Conservation (phyloP, 768 basidiomycete genomes). For the Serendipita indica region DNA sequence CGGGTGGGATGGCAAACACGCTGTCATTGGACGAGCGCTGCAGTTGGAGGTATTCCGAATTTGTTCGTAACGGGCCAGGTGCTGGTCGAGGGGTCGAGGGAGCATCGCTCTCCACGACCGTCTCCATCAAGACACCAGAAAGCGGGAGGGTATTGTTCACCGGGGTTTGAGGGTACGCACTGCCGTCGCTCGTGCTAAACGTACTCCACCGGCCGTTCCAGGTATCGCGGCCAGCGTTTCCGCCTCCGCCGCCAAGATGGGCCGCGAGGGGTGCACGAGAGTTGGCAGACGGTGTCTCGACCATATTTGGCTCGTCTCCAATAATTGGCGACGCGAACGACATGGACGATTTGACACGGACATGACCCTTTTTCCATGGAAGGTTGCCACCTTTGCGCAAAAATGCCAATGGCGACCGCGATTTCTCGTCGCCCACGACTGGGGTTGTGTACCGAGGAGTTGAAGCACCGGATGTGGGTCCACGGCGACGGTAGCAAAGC, state of each 20-base stretch:
- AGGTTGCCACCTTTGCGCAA: not conserved
- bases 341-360: not conserved
- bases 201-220: conserved; percentile 8
- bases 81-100: conserved; percentile 3
- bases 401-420: not conserved
- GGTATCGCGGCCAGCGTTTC: not conserved
- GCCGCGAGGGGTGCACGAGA: not conserved
- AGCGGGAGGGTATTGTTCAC: not conserved
- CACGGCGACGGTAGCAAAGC: conserved; percentile 1
- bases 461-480: not conserved
- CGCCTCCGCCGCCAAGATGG: conserved; percentile 1
- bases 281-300: not conserved
- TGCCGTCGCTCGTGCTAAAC: conserved; percentile 6
- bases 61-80: not conserved
- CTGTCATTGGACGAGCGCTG: not conserved
- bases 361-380: not conserved
- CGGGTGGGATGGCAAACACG: not conserved
- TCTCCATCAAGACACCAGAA: conserved; percentile 1
- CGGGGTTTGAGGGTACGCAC: not conserved
- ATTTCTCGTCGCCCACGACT: not conserved
- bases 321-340: conserved; percentile 7
- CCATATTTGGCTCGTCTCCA: conserved; percentile 6
- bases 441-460: not conserved
- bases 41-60: conserved; percentile 1
- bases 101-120: not conserved